Percentiles rank a stretch among this genome's conserved stretches.
Evolutionary conservation across 331 rosid species (phyloP).

Genomic region (Cydonia oblonga): DNA sequence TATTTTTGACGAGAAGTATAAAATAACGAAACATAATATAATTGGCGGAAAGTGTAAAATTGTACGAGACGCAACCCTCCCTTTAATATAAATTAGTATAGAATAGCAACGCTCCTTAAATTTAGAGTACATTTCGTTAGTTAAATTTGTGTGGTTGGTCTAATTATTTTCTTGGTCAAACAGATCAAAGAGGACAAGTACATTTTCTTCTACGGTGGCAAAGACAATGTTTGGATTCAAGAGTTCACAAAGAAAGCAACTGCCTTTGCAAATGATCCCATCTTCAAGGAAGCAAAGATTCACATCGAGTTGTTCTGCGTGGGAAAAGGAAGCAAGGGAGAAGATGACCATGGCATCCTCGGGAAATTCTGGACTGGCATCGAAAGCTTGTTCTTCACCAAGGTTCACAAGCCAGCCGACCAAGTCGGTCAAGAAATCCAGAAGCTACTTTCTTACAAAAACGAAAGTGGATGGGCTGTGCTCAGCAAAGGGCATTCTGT

Average conservation of each 20-base stretch:
- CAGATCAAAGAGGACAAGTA: slow-evolving; percentile 32
- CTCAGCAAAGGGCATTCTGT: slow-evolving; percentile 27
- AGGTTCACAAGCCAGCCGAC: slow-evolving; percentile 17
- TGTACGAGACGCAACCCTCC: no score
- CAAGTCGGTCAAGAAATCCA: slow-evolving; percentile 23
- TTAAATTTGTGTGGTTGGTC: background rate
- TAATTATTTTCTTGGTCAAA: background rate
- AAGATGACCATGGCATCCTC: slow-evolving; percentile 1
- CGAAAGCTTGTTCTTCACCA: slow-evolving; percentile 28
- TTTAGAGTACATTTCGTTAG: no score
- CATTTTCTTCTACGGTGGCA: slow-evolving; percentile 38
- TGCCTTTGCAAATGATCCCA: slow-evolving; percentile 17
- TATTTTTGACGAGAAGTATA: no score
- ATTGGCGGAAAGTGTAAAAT: no score
- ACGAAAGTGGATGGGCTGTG: slow-evolving; percentile 43
- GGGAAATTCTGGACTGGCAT: slow-evolving; percentile 27
- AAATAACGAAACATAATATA: no score
- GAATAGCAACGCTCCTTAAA: no score
- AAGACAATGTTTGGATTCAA: slow-evolving; percentile 35
- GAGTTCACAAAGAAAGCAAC: slow-evolving; percentile 18
- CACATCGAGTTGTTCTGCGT: slow-evolving; percentile 25
- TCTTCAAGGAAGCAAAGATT: slow-evolving; percentile 4
- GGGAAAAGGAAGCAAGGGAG: slow-evolving; percentile 27
- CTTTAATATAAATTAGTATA: no score
- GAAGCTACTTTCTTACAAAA: slow-evolving; percentile 31